Percentiles rank a stretch among this genome's conserved stretches.
Conservation (phyloP, 2,329 filamentous ascomycete genomes). For the Epicoccum sorghinum region DNA sequence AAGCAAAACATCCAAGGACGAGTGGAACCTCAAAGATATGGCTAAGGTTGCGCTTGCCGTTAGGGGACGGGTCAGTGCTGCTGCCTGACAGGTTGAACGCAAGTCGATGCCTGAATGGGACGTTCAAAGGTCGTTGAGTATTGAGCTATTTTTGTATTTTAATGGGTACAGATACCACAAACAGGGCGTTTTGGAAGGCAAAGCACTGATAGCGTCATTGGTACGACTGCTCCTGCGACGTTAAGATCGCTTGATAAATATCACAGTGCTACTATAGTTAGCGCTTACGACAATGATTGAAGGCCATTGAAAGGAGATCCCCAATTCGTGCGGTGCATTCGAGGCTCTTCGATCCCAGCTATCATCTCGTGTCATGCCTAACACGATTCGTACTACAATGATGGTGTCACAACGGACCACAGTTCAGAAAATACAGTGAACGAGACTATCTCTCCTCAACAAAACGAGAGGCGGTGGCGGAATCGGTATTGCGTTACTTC, state of each 20-base stretch:
- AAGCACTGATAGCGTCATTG: neutral
- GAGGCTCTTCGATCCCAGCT: constrained; percentile 1
- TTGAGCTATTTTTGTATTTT: constrained; percentile 1
- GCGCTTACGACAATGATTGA: neutral
- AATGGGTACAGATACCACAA: constrained; percentile 10
- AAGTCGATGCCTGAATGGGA: neutral
- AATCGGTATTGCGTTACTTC: too few relatives aligned
- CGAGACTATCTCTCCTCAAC: too few relatives aligned
- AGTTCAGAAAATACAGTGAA: too few relatives aligned
- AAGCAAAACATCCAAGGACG: constrained; percentile 38
- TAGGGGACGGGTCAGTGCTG: constrained; percentile 29
- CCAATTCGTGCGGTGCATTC: neutral
- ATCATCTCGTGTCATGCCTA: neutral
- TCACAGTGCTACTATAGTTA: constrained; percentile 10
- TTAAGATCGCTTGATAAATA: constrained; percentile 1
- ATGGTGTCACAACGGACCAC: too few relatives aligned
- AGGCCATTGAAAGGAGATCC: neutral
- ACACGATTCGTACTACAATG: too few relatives aligned
- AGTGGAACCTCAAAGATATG: constrained; percentile 53
- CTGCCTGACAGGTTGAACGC: constrained; percentile 13
- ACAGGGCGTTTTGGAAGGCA: neutral
- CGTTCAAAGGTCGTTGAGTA: neutral
- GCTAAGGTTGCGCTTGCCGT: constrained; percentile 41
- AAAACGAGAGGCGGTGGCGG: too few relatives aligned
- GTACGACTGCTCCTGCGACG: constrained; percentile 7